Percentiles rank a stretch among this genome's conserved stretches.
Conservation (phyloP, 176 grass and related monocot species). For the Oropetium thomaeum region DNA sequence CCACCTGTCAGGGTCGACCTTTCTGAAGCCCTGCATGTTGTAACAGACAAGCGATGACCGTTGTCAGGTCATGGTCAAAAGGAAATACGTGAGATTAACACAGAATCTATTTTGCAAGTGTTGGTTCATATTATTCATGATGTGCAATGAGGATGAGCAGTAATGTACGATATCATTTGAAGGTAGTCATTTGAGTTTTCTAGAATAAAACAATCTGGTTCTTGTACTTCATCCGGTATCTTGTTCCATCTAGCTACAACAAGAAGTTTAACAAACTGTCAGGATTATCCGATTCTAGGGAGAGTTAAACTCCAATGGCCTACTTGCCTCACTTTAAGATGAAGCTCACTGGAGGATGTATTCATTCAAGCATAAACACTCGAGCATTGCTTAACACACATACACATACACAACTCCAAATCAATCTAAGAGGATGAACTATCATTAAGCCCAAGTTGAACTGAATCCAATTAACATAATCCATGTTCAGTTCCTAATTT, state of each 20-base stretch:
- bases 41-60: slow-evolving; percentile 21
- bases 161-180: slow-evolving; percentile 51
- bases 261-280: slow-evolving; percentile 52
- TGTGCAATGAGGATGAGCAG: slow-evolving; percentile 25
- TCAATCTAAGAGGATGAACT: neutral
- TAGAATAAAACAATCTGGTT: slow-evolving; percentile 73
- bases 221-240: slow-evolving; percentile 57
- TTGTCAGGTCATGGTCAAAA: slow-evolving; percentile 6
- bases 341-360: slow-evolving; percentile 3
- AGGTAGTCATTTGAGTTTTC: slow-evolving; percentile 46
- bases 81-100: neutral
- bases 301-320: slow-evolving; percentile 15
- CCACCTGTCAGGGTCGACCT: slow-evolving; percentile 91
- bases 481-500: neutral
- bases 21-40: slow-evolving; percentile 79
- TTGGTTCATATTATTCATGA: neutral
- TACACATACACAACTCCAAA: slow-evolving; percentile 15
- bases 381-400: slow-evolving; percentile 19
- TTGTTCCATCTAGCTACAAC: slow-evolving; percentile 77
- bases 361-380: slow-evolving; percentile 32
- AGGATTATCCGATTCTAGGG: slow-evolving; percentile 29
- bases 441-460: neutral
- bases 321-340: slow-evolving; percentile 23
- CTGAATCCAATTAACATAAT: neutral
- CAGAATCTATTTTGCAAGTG: neutral